phyloP scores from a whole-genome alignment of 1,139 yeast species.

The Nakaseomyces nivariensis region DNA sequence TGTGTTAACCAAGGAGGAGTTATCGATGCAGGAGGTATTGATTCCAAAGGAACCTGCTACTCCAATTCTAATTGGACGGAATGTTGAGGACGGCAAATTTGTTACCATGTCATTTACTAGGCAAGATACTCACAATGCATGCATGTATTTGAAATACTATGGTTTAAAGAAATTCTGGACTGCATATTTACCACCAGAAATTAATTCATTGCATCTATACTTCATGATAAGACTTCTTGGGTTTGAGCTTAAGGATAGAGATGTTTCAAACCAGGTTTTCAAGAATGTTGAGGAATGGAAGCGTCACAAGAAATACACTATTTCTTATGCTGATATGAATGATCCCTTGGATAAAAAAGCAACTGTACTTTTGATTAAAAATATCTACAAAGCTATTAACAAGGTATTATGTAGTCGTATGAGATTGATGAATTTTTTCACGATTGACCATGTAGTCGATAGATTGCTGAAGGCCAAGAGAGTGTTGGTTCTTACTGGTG shows the following conservation, averaged over 20 bases:
- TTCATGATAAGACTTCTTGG: constrained; percentile 44
- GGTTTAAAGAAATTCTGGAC: constrained; percentile 55
- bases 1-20: background rate
- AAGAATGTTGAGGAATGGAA: constrained; percentile 19
- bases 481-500: constrained; percentile 81
- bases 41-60: constrained; percentile 1
- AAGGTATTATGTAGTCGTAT: constrained; percentile 46
- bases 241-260: constrained; percentile 37
- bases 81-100: constrained; percentile 26
- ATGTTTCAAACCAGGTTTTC: constrained; percentile 32
- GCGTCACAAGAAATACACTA: constrained; percentile 4
- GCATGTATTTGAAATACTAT: constrained; percentile 46
- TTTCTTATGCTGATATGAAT: constrained; percentile 20
- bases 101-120: constrained; percentile 31
- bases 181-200: constrained; percentile 49
- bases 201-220: constrained; percentile 46
- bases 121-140: constrained; percentile 40
- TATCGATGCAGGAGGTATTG: background rate
- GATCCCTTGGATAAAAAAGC: constrained; percentile 35
- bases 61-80: constrained; percentile 12
- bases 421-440: constrained; percentile 41
- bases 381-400: constrained; percentile 50
- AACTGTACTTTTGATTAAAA: constrained; percentile 39
- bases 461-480: constrained; percentile 46
- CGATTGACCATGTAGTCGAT: constrained; percentile 48